Base-by-base conservation (phyloP, 345 rosid genomes). In the Barbarea vulgaris region DNA sequence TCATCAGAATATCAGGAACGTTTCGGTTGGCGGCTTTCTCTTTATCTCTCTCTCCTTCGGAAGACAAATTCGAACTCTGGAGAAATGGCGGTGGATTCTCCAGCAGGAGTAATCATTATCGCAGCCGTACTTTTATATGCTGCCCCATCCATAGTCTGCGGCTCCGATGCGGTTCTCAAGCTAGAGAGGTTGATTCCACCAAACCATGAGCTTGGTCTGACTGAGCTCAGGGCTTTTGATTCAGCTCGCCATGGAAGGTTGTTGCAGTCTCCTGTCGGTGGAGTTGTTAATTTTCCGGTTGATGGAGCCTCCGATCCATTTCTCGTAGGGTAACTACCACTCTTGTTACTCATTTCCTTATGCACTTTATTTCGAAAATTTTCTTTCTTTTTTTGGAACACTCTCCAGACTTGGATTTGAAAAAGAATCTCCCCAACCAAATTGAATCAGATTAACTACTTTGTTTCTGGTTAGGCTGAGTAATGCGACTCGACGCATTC, bases 271-370 rank as follows among this genome's bases (percentile, higher is more conserved):
- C 44, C 83, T 24, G 81, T 46, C 69, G 80, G 80, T 2, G 96
- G 87, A 10, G 87, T 96, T 52, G 93, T 88, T 54, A 88, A 88
- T 84, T 93, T 96, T 44, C 83, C 87, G 1, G 98, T 93, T 64
- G 63, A 62, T 6, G 99, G 99, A 54, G 86, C 91, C 15, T 90
- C 83, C 79, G 87, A 93, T 87, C 99, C 99, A 42, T 86, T 76
- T 77, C 76, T 83, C 53, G 97, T 91, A 62, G 99, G 99, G 98
- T 95, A 91, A 42, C 46, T 91, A 87, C 14, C 34, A 27, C 48
- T 59, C 3, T 58, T 28, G 0, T 69, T 66, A 27, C 50, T 25
- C 52, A 18, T 41, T 34, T 74, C 13, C 52, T 67, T 36, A 15
- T 63, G 19, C 5, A 18, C 27, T 53, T 42, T 44, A 69, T 67